Evolutionary conservation across 768 basidiomycete genomes (phyloP).

Genomic region (Rhizopogon rudus): DNA sequence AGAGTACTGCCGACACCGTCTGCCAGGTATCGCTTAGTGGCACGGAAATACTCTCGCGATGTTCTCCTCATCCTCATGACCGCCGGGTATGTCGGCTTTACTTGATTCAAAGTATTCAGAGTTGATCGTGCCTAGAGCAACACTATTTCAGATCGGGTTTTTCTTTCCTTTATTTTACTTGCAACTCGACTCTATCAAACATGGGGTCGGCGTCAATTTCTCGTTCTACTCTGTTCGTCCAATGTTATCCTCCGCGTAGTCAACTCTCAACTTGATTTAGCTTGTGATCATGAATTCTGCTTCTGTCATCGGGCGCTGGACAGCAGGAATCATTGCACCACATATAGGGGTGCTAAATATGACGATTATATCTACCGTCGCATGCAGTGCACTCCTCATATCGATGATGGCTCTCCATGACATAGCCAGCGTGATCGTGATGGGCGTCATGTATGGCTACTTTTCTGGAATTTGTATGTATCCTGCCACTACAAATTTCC

Average conservation of each 20-base stretch:
- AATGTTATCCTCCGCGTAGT: conserved; percentile 46
- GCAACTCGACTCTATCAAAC: conserved; percentile 46
- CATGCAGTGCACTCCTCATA: conserved; percentile 35
- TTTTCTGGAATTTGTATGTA: conserved; percentile 38
- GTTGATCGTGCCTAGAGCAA: background rate
- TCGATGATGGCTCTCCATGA: conserved; percentile 36
- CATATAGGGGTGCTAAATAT: conserved; percentile 39
- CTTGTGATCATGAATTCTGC: conserved; percentile 49
- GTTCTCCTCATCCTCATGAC: conserved; percentile 13
- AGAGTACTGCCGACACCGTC: conserved; percentile 24
- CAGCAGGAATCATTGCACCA: conserved; percentile 40
- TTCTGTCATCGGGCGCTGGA: conserved; percentile 44
- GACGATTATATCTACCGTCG: conserved; percentile 29
- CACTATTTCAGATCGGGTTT: conserved; percentile 28
- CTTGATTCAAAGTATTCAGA: background rate
- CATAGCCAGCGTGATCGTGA: conserved; percentile 30
- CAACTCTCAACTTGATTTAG: conserved; percentile 32
- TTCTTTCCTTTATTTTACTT: conserved; percentile 53
- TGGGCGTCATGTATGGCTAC: conserved; percentile 42
- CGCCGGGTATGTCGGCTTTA: conserved; percentile 11
- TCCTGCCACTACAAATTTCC: no score
- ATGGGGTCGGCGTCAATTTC: conserved; percentile 37
- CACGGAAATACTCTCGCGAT: conserved; percentile 9
- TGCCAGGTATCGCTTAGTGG: conserved; percentile 11
- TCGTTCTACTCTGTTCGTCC: conserved; percentile 50